Base-by-base conservation (phyloP, 768 basidiomycete species). In the Nidularia pulvinata region DNA sequence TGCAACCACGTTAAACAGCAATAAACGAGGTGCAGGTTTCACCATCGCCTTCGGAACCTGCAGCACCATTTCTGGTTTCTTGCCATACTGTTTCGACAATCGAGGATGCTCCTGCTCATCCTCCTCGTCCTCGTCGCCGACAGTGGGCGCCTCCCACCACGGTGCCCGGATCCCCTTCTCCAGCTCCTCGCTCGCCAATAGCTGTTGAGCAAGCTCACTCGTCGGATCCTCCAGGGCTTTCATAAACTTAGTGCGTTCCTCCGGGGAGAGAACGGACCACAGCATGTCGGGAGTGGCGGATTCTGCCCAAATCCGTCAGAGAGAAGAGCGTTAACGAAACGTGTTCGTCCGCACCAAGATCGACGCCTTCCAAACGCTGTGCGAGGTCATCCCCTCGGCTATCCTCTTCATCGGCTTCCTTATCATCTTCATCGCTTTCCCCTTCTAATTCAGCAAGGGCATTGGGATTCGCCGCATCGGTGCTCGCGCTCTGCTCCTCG, bases 1-100 rank as follows among this genome's bases (percentile, higher is more conserved):
- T 6, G 84, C 83, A 37, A 78, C 78, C 32, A 91, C 69, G 55
- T 94, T 95, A 61, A 88, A 91, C 1, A 86, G 59, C 11, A 93
- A 69, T 0, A 79, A 65, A 3, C 56, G 62, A 7, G 70, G 65
- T 37, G 69, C 55, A 16, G 73, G 70, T 45, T 71, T 73, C 2
- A 82, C 55, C 61, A 84, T 71, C 0, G 69, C 67, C 13, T 63
- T 49, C 22, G 85, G 84, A 14, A 88, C 65, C 6, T 51, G 42
- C 56, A 87, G 25, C 25, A 25, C 79, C 44, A 77, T 61, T 3
- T 66, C 53, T 22, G 84, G 85, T 46, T 65, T 69, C 10, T 55
- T 19, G 3, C 79, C 78, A 59, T 72, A 69, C 22, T 61, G 64
- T 30, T 36, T 48, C 53, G 33, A 19, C 32, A 49, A 52, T 46